Evolutionary conservation across 495 filamentous ascomycete genomes (phyloP).

Genomic region (Penicillium steckii): DNA sequence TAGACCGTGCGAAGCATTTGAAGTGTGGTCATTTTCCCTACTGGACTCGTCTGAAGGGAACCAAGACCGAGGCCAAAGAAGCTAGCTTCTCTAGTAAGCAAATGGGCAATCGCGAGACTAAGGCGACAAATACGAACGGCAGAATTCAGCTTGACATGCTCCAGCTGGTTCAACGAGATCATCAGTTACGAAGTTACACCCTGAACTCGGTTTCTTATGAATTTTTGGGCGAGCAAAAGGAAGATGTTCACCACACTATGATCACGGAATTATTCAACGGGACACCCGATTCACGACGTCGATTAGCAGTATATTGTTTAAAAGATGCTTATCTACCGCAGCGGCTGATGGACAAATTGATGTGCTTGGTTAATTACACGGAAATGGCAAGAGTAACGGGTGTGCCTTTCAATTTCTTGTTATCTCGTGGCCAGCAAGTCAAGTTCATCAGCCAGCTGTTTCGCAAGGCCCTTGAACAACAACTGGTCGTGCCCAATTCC

Average conservation of each 20-base stretch:
- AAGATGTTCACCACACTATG: slow-evolving; percentile 98
- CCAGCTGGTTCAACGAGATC: slow-evolving; percentile 88
- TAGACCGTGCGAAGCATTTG: slow-evolving; percentile 84
- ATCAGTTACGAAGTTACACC: slow-evolving; percentile 94
- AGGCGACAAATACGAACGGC: slow-evolving; percentile 90
- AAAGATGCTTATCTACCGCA: slow-evolving; percentile 98
- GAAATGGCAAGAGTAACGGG: slow-evolving; percentile 99
- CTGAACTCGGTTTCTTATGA: slow-evolving; percentile 97
- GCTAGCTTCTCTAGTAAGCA: slow-evolving; percentile 96
- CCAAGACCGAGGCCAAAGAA: slow-evolving; percentile 65
- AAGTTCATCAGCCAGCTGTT: slow-evolving; percentile 98
- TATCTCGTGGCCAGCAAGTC: slow-evolving; percentile 91
- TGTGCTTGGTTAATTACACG: slow-evolving; percentile 95
- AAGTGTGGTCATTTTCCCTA: slow-evolving; percentile 74
- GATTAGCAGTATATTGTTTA: slow-evolving; percentile 92
- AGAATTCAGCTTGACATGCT: slow-evolving; percentile 91
- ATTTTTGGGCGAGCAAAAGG: slow-evolving; percentile 96
- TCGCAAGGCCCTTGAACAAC: slow-evolving; percentile 87
- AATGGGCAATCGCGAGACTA: slow-evolving; percentile 95
- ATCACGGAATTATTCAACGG: slow-evolving; percentile 98
- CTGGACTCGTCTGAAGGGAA: slow-evolving; percentile 73
- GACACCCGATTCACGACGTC: slow-evolving; percentile 83
- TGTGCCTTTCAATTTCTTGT: slow-evolving; percentile 93
- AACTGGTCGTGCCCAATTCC: slow-evolving; percentile 88
- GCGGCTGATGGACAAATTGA: slow-evolving; percentile 93